These are phyloP conservation scores for Thuidium tamariscinum DNA, from an alignment of 225 moss, liverwort and hornwort genomes.

Conservation along the genomic window DNA sequence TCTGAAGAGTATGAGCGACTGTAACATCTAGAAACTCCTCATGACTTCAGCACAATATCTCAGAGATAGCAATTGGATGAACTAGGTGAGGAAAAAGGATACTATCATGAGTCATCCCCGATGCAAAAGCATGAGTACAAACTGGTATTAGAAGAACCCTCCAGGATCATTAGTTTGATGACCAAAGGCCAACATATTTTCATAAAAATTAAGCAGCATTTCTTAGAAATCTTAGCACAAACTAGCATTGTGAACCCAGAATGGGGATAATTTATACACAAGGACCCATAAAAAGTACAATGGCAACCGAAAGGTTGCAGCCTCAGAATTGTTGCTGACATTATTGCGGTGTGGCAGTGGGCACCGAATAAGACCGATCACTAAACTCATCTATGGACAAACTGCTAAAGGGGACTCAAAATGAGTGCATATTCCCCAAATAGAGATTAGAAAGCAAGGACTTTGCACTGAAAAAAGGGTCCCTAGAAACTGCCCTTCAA, in stretches of 20 bases:
- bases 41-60: background rate
- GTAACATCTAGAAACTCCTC: background rate
- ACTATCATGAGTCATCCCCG: background rate
- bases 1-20: background rate
- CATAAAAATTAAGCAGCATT: background rate
- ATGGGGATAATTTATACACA: conserved; percentile 39
- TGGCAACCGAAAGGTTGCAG: conserved; percentile 31
- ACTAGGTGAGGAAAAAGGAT: background rate
- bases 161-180: background rate
- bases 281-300: conserved; percentile 44
- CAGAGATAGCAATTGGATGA: background rate
- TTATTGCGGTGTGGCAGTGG: conserved; percentile 27
- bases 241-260: conserved; percentile 1
- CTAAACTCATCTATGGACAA: conserved; percentile 34
- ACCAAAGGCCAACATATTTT: background rate
- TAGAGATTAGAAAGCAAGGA: conserved; percentile 1
- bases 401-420: conserved; percentile 23
- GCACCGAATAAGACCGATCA: conserved; percentile 28
- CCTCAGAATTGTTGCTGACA: conserved; percentile 23
- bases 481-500: conserved; percentile 67
- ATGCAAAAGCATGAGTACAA: background rate
- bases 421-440: conserved; percentile 12
- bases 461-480: background rate
- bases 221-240: background rate
- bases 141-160: background rate